Evolutionary conservation across 2,329 filamentous ascomycete species (phyloP).

Genomic region (Alternaria gansuensis): DNA sequence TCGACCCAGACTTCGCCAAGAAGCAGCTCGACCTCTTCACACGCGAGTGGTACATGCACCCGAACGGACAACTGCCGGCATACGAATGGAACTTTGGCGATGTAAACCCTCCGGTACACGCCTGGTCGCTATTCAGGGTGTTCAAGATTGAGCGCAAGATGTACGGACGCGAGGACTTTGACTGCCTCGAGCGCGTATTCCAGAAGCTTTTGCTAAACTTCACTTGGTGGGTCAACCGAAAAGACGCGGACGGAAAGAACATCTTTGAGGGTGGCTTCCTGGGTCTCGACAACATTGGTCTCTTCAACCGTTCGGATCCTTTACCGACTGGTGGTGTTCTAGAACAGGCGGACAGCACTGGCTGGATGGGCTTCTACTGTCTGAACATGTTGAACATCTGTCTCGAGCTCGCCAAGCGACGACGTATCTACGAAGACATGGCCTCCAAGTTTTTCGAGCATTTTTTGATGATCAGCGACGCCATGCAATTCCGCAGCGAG

Average conservation of each 20-base stretch:
- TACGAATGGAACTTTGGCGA: constrained; percentile 99
- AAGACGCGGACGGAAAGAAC: constrained; percentile 93
- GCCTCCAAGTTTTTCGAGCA: constrained; percentile 99
- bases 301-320: constrained; percentile 97
- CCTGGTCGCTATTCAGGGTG: constrained; percentile 92
- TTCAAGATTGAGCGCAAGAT: constrained; percentile 99
- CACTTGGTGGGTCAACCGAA: constrained; percentile 99
- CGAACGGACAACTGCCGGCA: constrained; percentile 92
- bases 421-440: constrained; percentile 94
- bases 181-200: constrained; percentile 95
- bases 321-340: constrained; percentile 91
- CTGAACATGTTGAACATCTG: constrained; percentile 97
- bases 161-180: constrained; percentile 91
- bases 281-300: constrained; percentile 93
- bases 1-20: constrained; percentile 97
- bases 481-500: constrained; percentile 79
- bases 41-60: constrained; percentile 98
- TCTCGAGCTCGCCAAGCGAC: constrained; percentile 92
- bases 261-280: constrained; percentile 97
- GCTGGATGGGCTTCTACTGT: constrained; percentile 99
- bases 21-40: constrained; percentile 97
- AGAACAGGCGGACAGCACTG: constrained; percentile 96
- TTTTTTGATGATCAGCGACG: constrained; percentile 96
- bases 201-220: constrained; percentile 96
- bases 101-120: constrained; percentile 95